Conservation (phyloP, 2,329 filamentous ascomycete species). For the Alternaria tenuissima region DNA sequence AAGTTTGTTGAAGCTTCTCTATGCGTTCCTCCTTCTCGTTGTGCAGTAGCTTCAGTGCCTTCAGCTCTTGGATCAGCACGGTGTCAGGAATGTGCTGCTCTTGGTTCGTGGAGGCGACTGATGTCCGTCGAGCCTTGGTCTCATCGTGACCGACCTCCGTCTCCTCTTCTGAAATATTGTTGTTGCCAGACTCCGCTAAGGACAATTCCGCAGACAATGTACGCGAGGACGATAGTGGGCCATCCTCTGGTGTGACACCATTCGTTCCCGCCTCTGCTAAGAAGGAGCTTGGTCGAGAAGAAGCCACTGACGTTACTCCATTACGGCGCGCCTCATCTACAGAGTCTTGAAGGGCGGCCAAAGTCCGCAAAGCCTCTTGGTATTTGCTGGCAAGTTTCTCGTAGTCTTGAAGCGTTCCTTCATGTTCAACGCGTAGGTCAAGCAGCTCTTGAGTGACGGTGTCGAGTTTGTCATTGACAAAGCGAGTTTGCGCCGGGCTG, state of each 20-base stretch:
- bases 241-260: conserved; percentile 70
- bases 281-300: conserved; percentile 77
- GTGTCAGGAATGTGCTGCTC: conserved; percentile 20
- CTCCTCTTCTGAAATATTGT: conserved; percentile 40
- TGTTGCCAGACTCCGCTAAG: conserved; percentile 73
- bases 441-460: conserved; percentile 90
- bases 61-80: conserved; percentile 66
- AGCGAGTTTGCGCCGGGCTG: conserved; percentile 81
- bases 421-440: conserved; percentile 89
- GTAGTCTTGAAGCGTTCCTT: conserved; percentile 80
- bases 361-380: conserved; percentile 81
- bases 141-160: conserved; percentile 68
- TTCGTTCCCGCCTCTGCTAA: conserved; percentile 78
- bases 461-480: conserved; percentile 92
- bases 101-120: conserved; percentile 30
- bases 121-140: conserved; percentile 56
- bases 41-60: conserved; percentile 73
- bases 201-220: conserved; percentile 95
- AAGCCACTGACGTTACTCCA: conserved; percentile 60
- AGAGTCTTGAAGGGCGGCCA: conserved; percentile 85
- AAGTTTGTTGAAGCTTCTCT: conserved; percentile 75
- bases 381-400: conserved; percentile 88
- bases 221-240: conserved; percentile 79
- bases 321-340: conserved; percentile 79
- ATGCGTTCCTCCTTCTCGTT: conserved; percentile 80